These are phyloP conservation scores for Thymus quinquecostatus DNA, from an alignment of 257 asterid genomes.

Conservation along the genomic window DNA sequence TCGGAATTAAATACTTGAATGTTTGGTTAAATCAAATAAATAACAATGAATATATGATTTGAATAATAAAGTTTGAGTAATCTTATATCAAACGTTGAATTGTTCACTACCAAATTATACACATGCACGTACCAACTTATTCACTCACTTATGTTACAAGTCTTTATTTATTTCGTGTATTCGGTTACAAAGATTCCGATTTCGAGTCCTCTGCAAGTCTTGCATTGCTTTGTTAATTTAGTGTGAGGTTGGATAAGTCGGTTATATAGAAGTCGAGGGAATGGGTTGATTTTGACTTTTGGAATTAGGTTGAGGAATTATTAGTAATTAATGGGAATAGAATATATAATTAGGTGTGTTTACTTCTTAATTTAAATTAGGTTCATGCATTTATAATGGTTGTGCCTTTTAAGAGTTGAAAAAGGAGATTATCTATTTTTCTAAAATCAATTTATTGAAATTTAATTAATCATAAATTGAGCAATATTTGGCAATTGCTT, in stretches of 20 bases:
- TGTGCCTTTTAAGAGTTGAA: too few species aligned
- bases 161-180: background rate
- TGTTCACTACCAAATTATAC: conserved; percentile 18
- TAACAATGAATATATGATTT: conserved; percentile 3
- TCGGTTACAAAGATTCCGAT: too few species aligned
- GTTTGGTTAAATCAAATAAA: conserved; percentile 26
- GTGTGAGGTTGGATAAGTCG: conserved; percentile 1
- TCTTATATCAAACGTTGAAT: conserved; percentile 16
- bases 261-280: background rate
- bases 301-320: background rate
- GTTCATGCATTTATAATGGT: background rate
- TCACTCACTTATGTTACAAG: conserved; percentile 20
- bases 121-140: conserved; percentile 37
- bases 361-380: background rate
- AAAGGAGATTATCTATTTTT: too few species aligned
- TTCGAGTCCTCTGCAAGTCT: too few species aligned
- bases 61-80: conserved; percentile 2
- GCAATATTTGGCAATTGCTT: too few species aligned
- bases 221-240: background rate
- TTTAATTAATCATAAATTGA: too few species aligned
- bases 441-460: too few species aligned
- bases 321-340: background rate
- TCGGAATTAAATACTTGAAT: conserved; percentile 19
- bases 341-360: background rate
- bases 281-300: conserved; percentile 20